Evolutionary conservation across 2,329 filamentous ascomycete genomes (phyloP), one percentile per base, ranked within the genome.

Genomic region (Colletotrichum orbiculare): DNA sequence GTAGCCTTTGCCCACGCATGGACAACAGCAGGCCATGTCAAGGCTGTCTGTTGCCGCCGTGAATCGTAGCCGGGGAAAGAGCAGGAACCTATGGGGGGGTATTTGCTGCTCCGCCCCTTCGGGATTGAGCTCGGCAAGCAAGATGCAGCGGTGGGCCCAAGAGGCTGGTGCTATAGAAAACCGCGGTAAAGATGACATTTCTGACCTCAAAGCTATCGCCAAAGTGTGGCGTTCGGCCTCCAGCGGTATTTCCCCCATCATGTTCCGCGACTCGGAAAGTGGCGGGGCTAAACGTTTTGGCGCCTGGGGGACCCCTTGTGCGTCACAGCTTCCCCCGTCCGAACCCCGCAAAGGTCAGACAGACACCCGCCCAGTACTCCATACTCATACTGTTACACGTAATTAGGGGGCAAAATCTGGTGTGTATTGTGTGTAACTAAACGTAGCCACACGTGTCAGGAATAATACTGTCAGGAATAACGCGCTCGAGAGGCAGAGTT

Each of bases 271-370:
- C 48, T 66, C 64, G 64, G 64, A 64, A 58, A 66, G 64, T 66
- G 64, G 60, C 60, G 64, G 64, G 64, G 64, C 60, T 66, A 66
- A 66, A 66, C 49, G 64, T 66, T 64, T 64, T 64, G 54, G 59
- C 64, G 64, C 53, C 33, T 62, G 62, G 25, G 50, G 25, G 25
- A 25, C 3, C 25, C 25, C 25, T 5, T 25, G 25, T 25, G 25
- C 25, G 25, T 25, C 25, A 25, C 4, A 25, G 58, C 37, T 43
- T 41, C 37, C 52, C 58, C 62, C 50, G 15, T 52, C 50, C 47
- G 25, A 52, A 56, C 62, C 62, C 62, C 58, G 52, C 62, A 62
- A 65, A 62, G 42, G 33, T 25, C 25, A 25, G 25, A 25, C 25
- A 25, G 25, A 25, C 25, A 25, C 25, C 25, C 25, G 25, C 25